phyloP scores from a whole-genome alignment of 805 yeast species.

The Candida railenensis region DNA sequence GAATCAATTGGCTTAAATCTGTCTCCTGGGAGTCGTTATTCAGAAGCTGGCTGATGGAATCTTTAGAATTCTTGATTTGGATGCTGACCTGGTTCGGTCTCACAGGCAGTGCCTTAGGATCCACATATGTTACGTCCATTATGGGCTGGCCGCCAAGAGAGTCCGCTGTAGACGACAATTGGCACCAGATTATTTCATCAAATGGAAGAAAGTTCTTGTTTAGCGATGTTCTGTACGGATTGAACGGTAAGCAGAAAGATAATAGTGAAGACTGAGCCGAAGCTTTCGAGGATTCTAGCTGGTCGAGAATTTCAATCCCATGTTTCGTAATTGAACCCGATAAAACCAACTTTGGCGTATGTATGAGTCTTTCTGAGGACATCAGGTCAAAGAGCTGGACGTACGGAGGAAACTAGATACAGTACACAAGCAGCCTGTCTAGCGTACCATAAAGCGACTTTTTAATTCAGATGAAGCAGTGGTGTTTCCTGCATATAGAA shows the following conservation, averaged over 20 bases:
- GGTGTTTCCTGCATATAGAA: no score
- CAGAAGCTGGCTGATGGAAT: not conserved
- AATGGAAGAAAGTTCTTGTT: slow-evolving; percentile 15
- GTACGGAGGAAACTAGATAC: not conserved
- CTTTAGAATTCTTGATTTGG: slow-evolving; percentile 4
- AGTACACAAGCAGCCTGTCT: no score
- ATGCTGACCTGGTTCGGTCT: slow-evolving; percentile 4
- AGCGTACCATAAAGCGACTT: no score
- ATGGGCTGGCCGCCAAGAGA: not conserved
- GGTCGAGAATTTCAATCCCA: not conserved
- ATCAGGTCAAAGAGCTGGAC: no score
- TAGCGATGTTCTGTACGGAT: not conserved
- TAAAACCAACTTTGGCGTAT: not conserved
- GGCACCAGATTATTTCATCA: slow-evolving; percentile 25
- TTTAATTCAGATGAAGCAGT: no score
- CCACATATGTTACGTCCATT: slow-evolving; percentile 1
- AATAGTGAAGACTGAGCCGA: not conserved
- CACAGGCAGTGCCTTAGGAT: slow-evolving; percentile 4
- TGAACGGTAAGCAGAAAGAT: not conserved
- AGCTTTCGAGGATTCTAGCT: not conserved
- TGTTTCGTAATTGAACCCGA: not conserved
- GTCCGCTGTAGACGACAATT: slow-evolving; percentile 3
- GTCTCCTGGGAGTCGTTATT: not conserved
- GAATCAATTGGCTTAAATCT: slow-evolving; percentile 10
- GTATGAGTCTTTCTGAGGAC: no score